Evolutionary conservation across 179 eudicot genomes (phyloP).

Genomic region (Pouteria campechiana): DNA sequence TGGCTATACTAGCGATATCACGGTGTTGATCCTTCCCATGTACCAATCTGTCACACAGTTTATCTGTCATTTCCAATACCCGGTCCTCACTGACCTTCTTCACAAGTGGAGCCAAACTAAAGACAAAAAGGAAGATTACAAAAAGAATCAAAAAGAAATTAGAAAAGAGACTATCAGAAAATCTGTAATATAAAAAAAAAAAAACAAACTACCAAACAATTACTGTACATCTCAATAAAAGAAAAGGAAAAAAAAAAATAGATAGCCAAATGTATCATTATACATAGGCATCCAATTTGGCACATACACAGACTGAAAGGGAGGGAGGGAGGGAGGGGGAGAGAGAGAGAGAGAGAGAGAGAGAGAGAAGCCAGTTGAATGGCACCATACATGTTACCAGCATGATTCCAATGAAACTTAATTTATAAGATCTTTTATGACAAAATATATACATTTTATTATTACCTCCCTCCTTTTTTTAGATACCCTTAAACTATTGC

Average conservation of each 20-base stretch:
- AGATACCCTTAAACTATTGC: no score
- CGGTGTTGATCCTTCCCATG: slow-evolving; percentile 88
- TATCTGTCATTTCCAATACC: slow-evolving; percentile 74
- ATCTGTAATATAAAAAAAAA: background rate
- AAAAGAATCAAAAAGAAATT: background rate
- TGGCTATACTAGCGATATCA: slow-evolving; percentile 93
- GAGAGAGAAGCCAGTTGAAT: no score
- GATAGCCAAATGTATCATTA: no score
- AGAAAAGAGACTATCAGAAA: background rate
- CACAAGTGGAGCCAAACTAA: slow-evolving; percentile 90
- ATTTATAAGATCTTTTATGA: no score
- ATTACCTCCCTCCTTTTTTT: no score
- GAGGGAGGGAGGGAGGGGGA: no score
- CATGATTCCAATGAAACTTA: no score
- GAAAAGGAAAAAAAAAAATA: background rate
- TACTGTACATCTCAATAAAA: background rate
- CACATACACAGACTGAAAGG: no score
- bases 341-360: no score
- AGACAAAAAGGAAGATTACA: slow-evolving; percentile 1
- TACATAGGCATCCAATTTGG: no score
- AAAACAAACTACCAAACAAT: background rate
- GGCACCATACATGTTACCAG: no score
- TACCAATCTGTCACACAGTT: slow-evolving; percentile 74
- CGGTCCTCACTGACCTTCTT: slow-evolving; percentile 78
- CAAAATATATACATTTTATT: no score